phyloP scores from a whole-genome alignment of 2,329 filamentous ascomycete genomes.

The Trichophyton equinum region DNA sequence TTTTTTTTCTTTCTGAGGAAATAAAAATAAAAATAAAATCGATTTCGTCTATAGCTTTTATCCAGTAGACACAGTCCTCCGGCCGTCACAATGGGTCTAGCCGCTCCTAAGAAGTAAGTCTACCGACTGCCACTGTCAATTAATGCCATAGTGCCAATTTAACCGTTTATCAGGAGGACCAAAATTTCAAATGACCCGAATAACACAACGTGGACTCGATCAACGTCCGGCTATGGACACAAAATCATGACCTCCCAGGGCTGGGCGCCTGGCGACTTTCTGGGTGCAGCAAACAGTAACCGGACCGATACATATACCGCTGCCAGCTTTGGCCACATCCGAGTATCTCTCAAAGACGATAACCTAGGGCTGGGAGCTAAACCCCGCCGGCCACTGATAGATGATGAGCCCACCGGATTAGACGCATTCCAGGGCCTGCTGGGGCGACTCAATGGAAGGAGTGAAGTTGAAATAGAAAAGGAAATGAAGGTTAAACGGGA shows the following conservation, averaged over 20 bases:
- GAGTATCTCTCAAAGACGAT: conserved; percentile 77
- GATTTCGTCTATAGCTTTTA: not conserved
- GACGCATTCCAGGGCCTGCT: conserved; percentile 77
- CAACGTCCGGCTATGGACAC: conserved; percentile 74
- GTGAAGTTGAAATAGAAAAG: conserved; percentile 56
- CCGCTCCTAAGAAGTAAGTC: conserved; percentile 52
- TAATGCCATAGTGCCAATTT: not conserved
- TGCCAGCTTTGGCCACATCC: conserved; percentile 74
- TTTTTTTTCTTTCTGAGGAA: not conserved
- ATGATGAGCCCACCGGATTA: conserved; percentile 66
- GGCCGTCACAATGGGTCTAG: conserved; percentile 50
- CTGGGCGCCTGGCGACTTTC: conserved; percentile 73
- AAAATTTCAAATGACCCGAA: conserved; percentile 88
- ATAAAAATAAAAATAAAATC: not conserved
- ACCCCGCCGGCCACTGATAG: conserved; percentile 51
- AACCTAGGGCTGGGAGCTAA: conserved; percentile 80
- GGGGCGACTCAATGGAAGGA: conserved; percentile 79
- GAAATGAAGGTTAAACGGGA: conserved; percentile 58
- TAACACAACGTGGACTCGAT: conserved; percentile 83
- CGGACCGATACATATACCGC: conserved; percentile 66
- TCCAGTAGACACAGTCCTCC: not conserved
- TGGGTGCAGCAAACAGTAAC: conserved; percentile 64
- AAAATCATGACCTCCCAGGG: conserved; percentile 78
- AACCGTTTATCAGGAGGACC: conserved; percentile 33
- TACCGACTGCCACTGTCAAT: not conserved